These are phyloP conservation scores for Pythium dissimile DNA, from an alignment of 352 stramenopile species.

Conservation along the genomic window DNA sequence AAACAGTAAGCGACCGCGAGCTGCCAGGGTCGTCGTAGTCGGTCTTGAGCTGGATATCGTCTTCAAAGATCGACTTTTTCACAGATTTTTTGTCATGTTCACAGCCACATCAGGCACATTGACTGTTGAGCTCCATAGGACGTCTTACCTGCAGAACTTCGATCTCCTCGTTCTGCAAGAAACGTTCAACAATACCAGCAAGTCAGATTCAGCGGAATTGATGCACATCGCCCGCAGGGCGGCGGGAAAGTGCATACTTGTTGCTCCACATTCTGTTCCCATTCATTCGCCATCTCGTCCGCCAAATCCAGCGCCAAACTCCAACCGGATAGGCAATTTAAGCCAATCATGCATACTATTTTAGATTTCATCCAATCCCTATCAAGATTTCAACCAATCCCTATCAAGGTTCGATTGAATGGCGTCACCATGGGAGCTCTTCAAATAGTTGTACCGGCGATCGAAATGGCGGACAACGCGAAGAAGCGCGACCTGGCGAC, in stretches of 20 bases:
- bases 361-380: conserved; percentile 35
- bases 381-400: conserved; percentile 19
- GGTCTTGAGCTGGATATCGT: conserved; percentile 52
- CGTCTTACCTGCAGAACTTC: conserved; percentile 65
- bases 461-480: conserved; percentile 19
- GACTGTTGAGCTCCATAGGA: neutral
- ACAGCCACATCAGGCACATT: too few relatives aligned
- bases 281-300: conserved; percentile 20
- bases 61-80: conserved; percentile 71
- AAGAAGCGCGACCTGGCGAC: conserved; percentile 30
- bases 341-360: neutral
- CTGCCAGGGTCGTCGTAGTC: conserved; percentile 39
- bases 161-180: conserved; percentile 61
- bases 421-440: conserved; percentile 1
- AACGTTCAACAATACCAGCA: neutral
- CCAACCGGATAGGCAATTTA: too few relatives aligned
- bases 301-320: neutral
- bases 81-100: neutral
- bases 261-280: conserved; percentile 35
- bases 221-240: too few relatives aligned
- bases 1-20: conserved; percentile 54
- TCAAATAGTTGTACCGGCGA: too few relatives aligned
- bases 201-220: too few relatives aligned
- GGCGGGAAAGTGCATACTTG: conserved; percentile 31
- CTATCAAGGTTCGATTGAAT: neutral